Evolutionary conservation across 192 early-diverging fungal species (phyloP), one percentile per base, ranked within the genome.

Genomic region (Gamsiella multidivaricata): DNA sequence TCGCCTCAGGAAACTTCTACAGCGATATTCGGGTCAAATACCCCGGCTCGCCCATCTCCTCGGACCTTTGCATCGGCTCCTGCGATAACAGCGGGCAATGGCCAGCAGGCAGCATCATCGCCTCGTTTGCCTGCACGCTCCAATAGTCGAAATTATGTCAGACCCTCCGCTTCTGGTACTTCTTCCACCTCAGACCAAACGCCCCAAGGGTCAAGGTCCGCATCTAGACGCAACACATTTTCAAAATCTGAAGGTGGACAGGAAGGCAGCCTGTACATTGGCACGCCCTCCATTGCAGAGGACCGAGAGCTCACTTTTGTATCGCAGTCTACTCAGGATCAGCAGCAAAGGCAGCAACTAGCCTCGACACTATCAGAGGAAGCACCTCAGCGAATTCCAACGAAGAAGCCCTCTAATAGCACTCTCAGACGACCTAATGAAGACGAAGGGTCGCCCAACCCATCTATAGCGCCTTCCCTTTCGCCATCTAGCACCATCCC

Each of bases 41-140:
- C 22, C 9, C 14, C 60, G 11, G 54, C 65, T 15, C 73, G 65
- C 52, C 62, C 57, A 20, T 55, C 56, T 28, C 59, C 64, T 39
- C 59, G 74, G 26, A 54, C 74, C 9, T 59, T 64, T 31, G 65
- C 65, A 41, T 53, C 65, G 2, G 63, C 74, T 10, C 51, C 74
- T 1, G 36, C 74, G 5, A 31, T 65, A 33, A 28, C 56, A 2
- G 42, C 50, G 5, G 2, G 41, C 17, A 68, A 55, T 43, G 54
- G 50, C 45, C 74, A 68, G 23, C 3, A 33, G 39, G 9, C 20
- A 5, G 26, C 49, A 18, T 25, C 63, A 2, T 63, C 65, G 0
- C 74, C 74, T 15, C 74, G 61, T 23, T 33, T 64, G 14, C 74
- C 74, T 43, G 49, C 74, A 17, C 65, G 74, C n/a, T 78, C 74